Evolutionary conservation across 2,329 filamentous ascomycete species (phyloP), one percentile per base, ranked within the genome.

Genomic region (Alternaria brassicicola): DNA sequence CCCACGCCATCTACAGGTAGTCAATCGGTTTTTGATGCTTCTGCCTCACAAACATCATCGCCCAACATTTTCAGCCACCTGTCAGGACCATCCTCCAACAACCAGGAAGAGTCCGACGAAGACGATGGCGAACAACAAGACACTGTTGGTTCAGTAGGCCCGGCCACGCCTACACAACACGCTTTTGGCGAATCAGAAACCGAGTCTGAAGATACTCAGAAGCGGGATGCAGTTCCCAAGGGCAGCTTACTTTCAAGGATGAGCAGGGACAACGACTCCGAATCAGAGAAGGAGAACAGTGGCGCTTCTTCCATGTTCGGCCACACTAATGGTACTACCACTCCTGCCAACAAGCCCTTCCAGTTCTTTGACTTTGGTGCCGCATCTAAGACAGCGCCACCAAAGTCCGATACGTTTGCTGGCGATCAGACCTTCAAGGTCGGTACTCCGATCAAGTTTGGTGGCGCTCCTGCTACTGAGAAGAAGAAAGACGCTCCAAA

Each of bases 381-480:
- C 39, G 73, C 69, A 36, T 63, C 72, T 10, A 66, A 72, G 33
- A 64, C 70, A 7, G 71, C 67, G 15, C 64, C 72, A 2, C 60
- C 72, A 15, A 76, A 74, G 52, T 58, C 68, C 15, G 63, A 65
- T 25, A 62, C 62, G 1, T 76, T 74, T 56, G 70, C 63, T 19
- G 74, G 73, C 13, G 74, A 78, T 51, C 71, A 77, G 59, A 78
- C 75, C 1, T 78, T 69, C 66, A 78, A 78, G 58, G 50, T 49
- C n/a, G 72, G 70, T 28, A 71, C 58, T 23, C 74, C 73, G 3
- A 75, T 78, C 64, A 76, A 76, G 58, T 78, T 78, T 53, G 67
- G 72, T 17, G 59, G 56, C 25, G 62, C 49, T 23, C 50, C 65
- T 36, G 61, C 65, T 17, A 63, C 68, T 1, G 67, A 70, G 46